Evolutionary conservation across 2,329 filamentous ascomycete species (phyloP).

Genomic region (Aphanoascus verrucosus): DNA sequence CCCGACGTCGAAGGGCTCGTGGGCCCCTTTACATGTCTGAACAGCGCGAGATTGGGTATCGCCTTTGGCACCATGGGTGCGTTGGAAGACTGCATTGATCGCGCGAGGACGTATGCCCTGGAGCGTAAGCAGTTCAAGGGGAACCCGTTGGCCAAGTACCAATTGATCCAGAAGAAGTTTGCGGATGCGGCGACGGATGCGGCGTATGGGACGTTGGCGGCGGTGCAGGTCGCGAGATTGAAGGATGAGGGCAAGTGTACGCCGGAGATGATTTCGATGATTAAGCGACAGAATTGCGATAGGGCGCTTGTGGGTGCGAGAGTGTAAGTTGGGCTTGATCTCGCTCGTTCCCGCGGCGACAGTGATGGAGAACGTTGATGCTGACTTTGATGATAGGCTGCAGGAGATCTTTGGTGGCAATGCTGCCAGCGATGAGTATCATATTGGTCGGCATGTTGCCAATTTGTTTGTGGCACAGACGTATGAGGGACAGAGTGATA

Average conservation of each 20-base stretch:
- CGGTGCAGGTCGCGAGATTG: slow-evolving; percentile 78
- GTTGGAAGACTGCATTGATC: slow-evolving; percentile 76
- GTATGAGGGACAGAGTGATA: slow-evolving; percentile 96
- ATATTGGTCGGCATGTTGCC: slow-evolving; percentile 85
- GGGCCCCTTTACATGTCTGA: slow-evolving; percentile 88
- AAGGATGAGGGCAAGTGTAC: slow-evolving; percentile 82
- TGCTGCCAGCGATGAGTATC: slow-evolving; percentile 95
- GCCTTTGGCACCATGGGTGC: slow-evolving; percentile 89
- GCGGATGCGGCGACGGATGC: slow-evolving; percentile 86
- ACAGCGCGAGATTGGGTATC: slow-evolving; percentile 87
- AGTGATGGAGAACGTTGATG: neutral
- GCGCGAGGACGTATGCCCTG: slow-evolving; percentile 75
- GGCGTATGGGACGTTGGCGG: slow-evolving; percentile 79
- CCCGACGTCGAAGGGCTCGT: slow-evolving; percentile 74
- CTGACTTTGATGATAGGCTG: slow-evolving; percentile 40
- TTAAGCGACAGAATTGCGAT: slow-evolving; percentile 97
- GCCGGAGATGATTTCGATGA: slow-evolving; percentile 93
- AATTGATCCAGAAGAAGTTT: slow-evolving; percentile 95
- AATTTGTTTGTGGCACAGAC: slow-evolving; percentile 97
- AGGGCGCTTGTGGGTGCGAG: slow-evolving; percentile 69
- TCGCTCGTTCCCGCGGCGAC: neutral
- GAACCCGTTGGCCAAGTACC: slow-evolving; percentile 90
- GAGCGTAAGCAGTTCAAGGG: slow-evolving; percentile 93
- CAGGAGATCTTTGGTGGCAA: slow-evolving; percentile 98
- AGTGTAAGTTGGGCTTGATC: slow-evolving; percentile 36